phyloP scores from a whole-genome alignment of 352 stramenopile species.

The Globisporangium apiculatum region DNA sequence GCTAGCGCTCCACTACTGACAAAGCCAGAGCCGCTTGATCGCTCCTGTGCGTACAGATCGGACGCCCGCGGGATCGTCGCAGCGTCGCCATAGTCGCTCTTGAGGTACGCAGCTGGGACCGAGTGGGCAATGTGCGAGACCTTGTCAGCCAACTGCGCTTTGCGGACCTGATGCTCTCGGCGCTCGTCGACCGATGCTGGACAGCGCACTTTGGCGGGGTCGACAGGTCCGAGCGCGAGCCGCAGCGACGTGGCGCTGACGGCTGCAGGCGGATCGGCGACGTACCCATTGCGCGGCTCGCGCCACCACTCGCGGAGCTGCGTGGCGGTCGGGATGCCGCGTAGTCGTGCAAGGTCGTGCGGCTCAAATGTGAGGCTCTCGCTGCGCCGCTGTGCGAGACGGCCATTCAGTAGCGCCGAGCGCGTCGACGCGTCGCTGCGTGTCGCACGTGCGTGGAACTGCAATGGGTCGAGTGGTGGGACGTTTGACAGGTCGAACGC shows the following conservation, averaged over 20 bases:
- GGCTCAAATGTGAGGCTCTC: conserved; percentile 51
- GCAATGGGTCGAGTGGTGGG: conserved; percentile 16
- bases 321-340: conserved; percentile 38
- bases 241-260: conserved; percentile 34
- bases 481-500: conserved; percentile 27
- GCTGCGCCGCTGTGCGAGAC: conserved; percentile 20
- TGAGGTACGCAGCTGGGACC: conserved; percentile 22
- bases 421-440: conserved; percentile 34
- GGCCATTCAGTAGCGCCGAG: conserved; percentile 22
- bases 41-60: conserved; percentile 37
- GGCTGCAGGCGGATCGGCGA: conserved; percentile 34
- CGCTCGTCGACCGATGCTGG: conserved; percentile 33
- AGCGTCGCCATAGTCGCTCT: conserved; percentile 11
- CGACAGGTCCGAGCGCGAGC: conserved; percentile 37
- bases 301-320: conserved; percentile 57
- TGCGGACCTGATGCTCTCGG: conserved; percentile 18
- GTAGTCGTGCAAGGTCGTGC: conserved; percentile 36
- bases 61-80: conserved; percentile 19
- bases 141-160: conserved; percentile 34
- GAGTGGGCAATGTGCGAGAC: conserved; percentile 32
- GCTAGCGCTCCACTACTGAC: neutral
- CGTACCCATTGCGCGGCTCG: conserved; percentile 34
- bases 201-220: conserved; percentile 38
- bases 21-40: neutral
- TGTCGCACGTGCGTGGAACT: conserved; percentile 30